These are phyloP conservation scores for Scheffersomyces cryptocercus DNA, from an alignment of 1,139 yeast genomes.

Conservation along the genomic window DNA sequence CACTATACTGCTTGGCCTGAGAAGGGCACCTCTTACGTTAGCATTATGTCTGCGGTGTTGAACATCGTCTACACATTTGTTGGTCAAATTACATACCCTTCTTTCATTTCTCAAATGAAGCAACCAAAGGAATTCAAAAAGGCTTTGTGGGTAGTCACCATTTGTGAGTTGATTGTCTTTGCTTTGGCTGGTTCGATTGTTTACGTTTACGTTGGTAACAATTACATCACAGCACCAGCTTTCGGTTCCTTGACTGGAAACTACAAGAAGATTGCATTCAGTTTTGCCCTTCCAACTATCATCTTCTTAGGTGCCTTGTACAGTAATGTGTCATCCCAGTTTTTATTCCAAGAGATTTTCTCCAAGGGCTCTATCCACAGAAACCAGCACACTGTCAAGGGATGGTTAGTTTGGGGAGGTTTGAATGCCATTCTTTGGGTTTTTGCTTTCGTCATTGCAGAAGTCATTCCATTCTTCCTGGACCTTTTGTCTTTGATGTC, in stretches of 20 bases:
- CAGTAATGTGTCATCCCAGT: slow-evolving; percentile 54
- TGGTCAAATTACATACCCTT: slow-evolving; percentile 64
- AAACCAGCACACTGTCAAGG: slow-evolving; percentile 47
- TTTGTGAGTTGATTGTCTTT: slow-evolving; percentile 50
- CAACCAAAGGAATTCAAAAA: slow-evolving; percentile 58
- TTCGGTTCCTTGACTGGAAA: slow-evolving; percentile 51
- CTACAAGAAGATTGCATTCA: slow-evolving; percentile 55
- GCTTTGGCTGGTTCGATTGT: slow-evolving; percentile 56
- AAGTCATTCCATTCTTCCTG: slow-evolving; percentile 63
- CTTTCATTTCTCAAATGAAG: slow-evolving; percentile 62
- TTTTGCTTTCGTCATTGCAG: slow-evolving; percentile 58
- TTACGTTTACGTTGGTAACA: slow-evolving; percentile 59
- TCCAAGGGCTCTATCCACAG: slow-evolving; percentile 43
- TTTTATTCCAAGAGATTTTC: slow-evolving; percentile 49
- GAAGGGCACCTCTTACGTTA: slow-evolving; percentile 52
- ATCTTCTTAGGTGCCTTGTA: slow-evolving; percentile 58
- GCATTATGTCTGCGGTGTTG: slow-evolving; percentile 56
- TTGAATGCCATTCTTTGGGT: slow-evolving; percentile 49
- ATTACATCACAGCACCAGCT: slow-evolving; percentile 59
- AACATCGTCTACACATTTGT: slow-evolving; percentile 65
- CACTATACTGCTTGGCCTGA: slow-evolving; percentile 50
- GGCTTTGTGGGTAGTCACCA: slow-evolving; percentile 54
- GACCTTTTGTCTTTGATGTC: slow-evolving; percentile 61
- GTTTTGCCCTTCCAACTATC: slow-evolving; percentile 63
- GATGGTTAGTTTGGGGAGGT: slow-evolving; percentile 55